phyloP scores from a whole-genome alignment of 768 basidiomycete genomes.

The Trametes villosa region DNA sequence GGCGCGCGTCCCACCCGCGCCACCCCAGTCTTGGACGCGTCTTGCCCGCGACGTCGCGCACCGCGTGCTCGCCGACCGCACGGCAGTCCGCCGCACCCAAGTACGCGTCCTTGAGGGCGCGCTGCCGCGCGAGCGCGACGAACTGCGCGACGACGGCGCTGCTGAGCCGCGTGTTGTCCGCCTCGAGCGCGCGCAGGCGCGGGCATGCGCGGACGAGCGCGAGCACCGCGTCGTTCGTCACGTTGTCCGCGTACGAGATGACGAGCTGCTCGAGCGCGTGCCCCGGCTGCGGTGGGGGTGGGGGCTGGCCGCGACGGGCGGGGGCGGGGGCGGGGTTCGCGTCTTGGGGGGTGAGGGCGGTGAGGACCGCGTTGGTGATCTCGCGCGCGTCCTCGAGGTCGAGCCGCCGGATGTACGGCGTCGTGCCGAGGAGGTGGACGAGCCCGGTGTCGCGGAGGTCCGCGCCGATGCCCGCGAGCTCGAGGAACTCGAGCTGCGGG shows the following conservation, averaged over 20 bases:
- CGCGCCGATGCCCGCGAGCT: conserved; percentile 75
- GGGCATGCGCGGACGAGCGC: conserved; percentile 67
- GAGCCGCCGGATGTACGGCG: conserved; percentile 70
- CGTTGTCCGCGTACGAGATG: conserved; percentile 65
- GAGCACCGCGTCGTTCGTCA: conserved; percentile 68
- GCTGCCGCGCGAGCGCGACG: conserved; percentile 55
- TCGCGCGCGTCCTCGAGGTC: conserved; percentile 86
- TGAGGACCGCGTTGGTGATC: conserved; percentile 74
- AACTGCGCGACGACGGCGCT: conserved; percentile 65
- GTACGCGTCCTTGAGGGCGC: conserved; percentile 53
- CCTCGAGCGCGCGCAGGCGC: conserved; percentile 68
- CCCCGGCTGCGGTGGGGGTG: conserved; percentile 51
- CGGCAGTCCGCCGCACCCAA: conserved; percentile 80
- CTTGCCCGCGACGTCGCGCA: conserved; percentile 60
- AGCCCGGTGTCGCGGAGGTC: conserved; percentile 77
- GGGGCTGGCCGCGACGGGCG: conserved; percentile 14
- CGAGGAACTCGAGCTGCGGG: conserved; percentile 75
- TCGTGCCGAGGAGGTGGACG: conserved; percentile 66
- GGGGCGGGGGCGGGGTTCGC: conserved; percentile 24
- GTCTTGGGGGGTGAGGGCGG: conserved; percentile 57
- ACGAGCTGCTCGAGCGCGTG: conserved; percentile 72
- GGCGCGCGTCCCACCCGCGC: conserved; percentile 73
- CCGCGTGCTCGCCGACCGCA: conserved; percentile 58
- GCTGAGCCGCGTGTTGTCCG: conserved; percentile 78
- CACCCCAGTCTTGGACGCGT: conserved; percentile 76